phyloP scores from a whole-genome alignment of 164 flowering plant genomes.

The Magnolia changhungtana region DNA sequence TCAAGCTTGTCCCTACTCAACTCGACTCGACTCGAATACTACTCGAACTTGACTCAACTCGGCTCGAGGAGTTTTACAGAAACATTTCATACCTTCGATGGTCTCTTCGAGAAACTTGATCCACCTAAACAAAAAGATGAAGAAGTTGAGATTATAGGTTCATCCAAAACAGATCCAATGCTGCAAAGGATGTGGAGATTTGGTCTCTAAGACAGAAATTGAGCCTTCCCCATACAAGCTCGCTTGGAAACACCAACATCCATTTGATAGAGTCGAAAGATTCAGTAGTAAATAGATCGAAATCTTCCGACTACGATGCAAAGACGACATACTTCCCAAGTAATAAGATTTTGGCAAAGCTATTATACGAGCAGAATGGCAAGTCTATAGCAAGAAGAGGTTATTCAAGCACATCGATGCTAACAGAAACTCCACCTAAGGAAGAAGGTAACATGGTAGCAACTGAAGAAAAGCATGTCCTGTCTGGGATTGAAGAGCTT shows the following conservation, averaged over 20 bases:
- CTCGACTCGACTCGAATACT: too few relatives aligned
- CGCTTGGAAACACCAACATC: background rate
- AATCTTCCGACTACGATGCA: background rate
- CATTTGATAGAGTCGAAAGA: background rate
- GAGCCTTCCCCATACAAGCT: conserved; percentile 14
- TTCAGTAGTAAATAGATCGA: too few relatives aligned
- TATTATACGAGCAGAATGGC: conserved; percentile 11
- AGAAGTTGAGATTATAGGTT: background rate
- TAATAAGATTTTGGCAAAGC: background rate
- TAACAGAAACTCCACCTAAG: background rate
- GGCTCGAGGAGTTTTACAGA: conserved; percentile 34
- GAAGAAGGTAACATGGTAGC: conserved; percentile 14
- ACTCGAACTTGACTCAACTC: too few relatives aligned
- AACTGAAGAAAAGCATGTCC: conserved; percentile 9
- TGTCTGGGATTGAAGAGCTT: conserved; percentile 34
- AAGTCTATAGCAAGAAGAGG: conserved; percentile 13
- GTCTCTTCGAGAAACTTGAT: conserved; percentile 40
- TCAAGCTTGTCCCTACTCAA: too few relatives aligned
- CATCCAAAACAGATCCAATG: conserved; percentile 30
- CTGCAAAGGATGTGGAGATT: conserved; percentile 54
- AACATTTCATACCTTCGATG: conserved; percentile 39
- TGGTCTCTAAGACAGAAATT: conserved; percentile 33
- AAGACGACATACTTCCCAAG: background rate
- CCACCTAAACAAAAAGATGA: conserved; percentile 21
- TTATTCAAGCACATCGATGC: background rate